Evolutionary conservation across 2,329 filamentous ascomycete species (phyloP), one percentile per base, ranked within the genome.

Genomic region (Chaetomium sp.): DNA sequence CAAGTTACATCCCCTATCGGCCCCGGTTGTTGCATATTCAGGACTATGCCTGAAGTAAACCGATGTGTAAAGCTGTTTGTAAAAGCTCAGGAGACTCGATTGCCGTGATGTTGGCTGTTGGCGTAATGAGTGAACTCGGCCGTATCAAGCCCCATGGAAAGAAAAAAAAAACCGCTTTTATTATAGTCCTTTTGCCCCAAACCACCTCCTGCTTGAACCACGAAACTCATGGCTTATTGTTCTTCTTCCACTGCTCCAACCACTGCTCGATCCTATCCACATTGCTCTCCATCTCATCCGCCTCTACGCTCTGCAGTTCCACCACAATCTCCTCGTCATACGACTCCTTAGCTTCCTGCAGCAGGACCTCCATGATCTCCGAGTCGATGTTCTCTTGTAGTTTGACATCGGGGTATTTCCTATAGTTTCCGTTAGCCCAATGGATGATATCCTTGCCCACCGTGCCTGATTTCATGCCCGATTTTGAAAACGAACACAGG

Each of bases 321-420:
- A 97, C 88, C 40, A 99, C 87, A 63, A 95, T 89, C 68, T 94
- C 84, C 70, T 88, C 83, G 53, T 89, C 88, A 67, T 92, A 99
- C 9, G 87, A 83, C 61, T 96, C 91, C 58, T 85, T 79, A 36
- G 94, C 94, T 75, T 99, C 94, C 63, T 96, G 87, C 19, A 95
- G 76, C 54, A 99, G 75, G 33, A 97, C 89, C 68, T 96, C 88
- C 86, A 99, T 97, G 68, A 99, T 97, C 75, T 99, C 94, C 35
- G 89, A 88, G 71, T 99, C 94, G 58, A 99, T 76, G 68, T 99
- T 99, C 71, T 97, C 94, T 70, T 97, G 89, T 44, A 99, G 76
- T 71, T 99, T 99, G 60, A 81, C 79, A 68, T 94, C 89, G 59
- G 82, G 79, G 70, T 96, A 96, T 59, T 89, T 87, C 62, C 87